Evolutionary conservation across 2,329 filamentous ascomycete genomes (phyloP), one percentile per base, ranked within the genome.

Genomic region (Epichloe coenophiala): DNA sequence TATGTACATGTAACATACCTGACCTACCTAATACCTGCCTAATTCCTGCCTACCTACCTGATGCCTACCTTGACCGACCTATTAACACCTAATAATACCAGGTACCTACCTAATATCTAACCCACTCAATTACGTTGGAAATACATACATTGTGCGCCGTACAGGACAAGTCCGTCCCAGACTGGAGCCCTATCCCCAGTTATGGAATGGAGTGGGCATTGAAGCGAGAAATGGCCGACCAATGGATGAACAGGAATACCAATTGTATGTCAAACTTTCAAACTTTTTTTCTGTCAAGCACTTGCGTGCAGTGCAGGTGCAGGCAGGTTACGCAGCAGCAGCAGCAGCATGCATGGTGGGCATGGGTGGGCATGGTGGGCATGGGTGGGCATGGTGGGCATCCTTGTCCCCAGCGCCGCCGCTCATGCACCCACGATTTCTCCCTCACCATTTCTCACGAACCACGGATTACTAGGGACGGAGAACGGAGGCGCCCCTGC

Each of bases 381-480:
- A 17, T 17, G 17, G 17, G 47, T 49, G 52, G 52, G 40, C 19
- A 21, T 19, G n/a, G n/a, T n/a, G n/a, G n/a, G n/a, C 49, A 54
- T 53, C 55, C 55, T 50, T 55, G 53, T 49, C 27, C 48, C 27
- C 48, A 46, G 40, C 41, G 51, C 45, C 45, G 51, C 45, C 27
- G 45, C 23, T 45, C 52, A 53, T 56, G 54, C 55, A 55, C 51
- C 49, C 52, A 53, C 48, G 45, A 51, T 44, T 37, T 33, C 49
- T 48, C 49, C 47, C 42, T 48, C 49, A 51, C 51, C 38, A 52
- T 49, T 50, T 39, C 45, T 50, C 51, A 53, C 51, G 50, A 55
- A 56, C 55, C 53, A 53, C 51, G 50, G 53, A 56, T 53, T 52
- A 47, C 33, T n/a, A 50, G 37, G 49, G 38, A 47, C 17, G 49